phyloP scores from a whole-genome alignment of 768 basidiomycete species.

The Udeniomyces megalosporus region DNA sequence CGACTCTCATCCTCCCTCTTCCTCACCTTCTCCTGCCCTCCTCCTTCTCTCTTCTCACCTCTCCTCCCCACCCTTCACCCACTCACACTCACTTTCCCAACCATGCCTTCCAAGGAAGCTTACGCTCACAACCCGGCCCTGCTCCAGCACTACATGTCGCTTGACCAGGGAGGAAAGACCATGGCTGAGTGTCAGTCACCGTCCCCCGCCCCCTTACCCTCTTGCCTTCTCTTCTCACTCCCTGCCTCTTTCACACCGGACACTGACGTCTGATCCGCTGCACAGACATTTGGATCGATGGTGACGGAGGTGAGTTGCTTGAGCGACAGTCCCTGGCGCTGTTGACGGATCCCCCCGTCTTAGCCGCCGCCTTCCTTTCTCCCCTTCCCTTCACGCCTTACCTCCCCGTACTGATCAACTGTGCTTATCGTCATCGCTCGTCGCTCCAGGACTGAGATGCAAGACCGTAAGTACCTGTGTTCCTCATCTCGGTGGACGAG shows the following conservation, averaged over 20 bases:
- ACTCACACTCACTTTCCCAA: too few relatives aligned
- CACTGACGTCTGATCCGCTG: background rate
- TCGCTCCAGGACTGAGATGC: conserved; percentile 50
- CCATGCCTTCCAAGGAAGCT: background rate
- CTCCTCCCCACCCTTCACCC: background rate
- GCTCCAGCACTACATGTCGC: background rate
- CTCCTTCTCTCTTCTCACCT: background rate
- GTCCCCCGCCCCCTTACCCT: background rate
- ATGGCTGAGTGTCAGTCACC: conserved; percentile 51
- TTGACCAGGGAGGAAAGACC: conserved; percentile 76
- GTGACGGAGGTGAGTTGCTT: conserved; percentile 43
- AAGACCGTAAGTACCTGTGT: conserved; percentile 57
- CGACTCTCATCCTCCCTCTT: too few relatives aligned
- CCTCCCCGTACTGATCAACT: too few relatives aligned
- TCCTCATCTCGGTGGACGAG: too few relatives aligned
- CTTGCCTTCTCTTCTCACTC: background rate
- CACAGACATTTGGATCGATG: conserved; percentile 94
- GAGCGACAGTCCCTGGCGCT: background rate
- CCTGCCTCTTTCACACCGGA: background rate
- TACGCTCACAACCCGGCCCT: background rate
- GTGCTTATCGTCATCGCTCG: too few relatives aligned
- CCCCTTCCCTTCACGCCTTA: background rate
- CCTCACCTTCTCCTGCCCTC: background rate
- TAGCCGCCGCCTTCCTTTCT: background rate
- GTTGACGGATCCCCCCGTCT: too few relatives aligned